Conservation (phyloP, 768 basidiomycete species). For the Rhizopogon vesiculosus region DNA sequence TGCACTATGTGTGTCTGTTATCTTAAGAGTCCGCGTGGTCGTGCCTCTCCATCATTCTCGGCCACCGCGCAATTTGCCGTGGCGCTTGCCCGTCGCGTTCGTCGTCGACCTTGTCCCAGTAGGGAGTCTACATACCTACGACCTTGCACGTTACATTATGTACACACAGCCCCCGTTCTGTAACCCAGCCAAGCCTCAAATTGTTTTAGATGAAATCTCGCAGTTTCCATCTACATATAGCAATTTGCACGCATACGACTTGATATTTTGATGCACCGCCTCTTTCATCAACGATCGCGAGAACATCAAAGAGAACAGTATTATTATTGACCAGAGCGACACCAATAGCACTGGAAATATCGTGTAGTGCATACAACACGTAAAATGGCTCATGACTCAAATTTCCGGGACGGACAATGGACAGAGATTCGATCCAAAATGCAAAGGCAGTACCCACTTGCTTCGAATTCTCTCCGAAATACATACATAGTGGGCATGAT, state of each 20-base stretch:
- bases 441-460: not conserved
- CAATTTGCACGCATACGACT: not conserved
- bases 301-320: not conserved
- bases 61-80: not conserved
- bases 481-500: not conserved
- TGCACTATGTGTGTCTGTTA: not conserved
- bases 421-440: not conserved
- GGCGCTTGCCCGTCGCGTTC: not conserved
- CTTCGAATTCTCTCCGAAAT: no score
- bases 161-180: not conserved
- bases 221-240: not conserved
- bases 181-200: not conserved
- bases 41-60: no score
- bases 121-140: not conserved
- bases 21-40: not conserved
- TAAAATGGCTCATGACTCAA: not conserved
- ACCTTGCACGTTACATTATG: not conserved
- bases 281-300: slow-evolving; percentile 1
- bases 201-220: not conserved
- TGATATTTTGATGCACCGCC: slow-evolving; percentile 1
- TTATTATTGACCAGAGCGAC: not conserved
- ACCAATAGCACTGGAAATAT: not conserved
- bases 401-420: not conserved
- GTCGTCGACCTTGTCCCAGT: no score
- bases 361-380: not conserved